Percentiles rank a stretch among this genome's conserved stretches.
Conservation (phyloP, 2,329 filamentous ascomycete genomes). For the Aspergillus glaucus region DNA sequence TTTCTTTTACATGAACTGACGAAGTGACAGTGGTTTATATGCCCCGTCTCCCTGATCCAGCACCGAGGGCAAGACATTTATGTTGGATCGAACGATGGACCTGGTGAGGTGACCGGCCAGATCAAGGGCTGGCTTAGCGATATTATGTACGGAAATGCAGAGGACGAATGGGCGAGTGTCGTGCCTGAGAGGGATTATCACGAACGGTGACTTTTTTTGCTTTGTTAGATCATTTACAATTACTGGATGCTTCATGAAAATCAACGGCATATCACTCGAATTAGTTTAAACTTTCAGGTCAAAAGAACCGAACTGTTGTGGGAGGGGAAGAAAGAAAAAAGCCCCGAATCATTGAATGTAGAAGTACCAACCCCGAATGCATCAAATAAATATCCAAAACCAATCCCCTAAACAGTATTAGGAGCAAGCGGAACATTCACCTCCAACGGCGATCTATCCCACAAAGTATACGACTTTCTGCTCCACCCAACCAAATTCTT, state of each 20-base stretch:
- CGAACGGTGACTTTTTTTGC: too few species aligned
- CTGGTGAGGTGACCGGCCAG: slow-evolving; percentile 4
- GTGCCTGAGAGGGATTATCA: slow-evolving; percentile 1
- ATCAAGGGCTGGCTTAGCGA: slow-evolving; percentile 9
- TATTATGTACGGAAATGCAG: slow-evolving; percentile 8
- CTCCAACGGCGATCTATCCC: slow-evolving; percentile 31
- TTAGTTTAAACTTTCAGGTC: too few species aligned
- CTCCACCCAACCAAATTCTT: slow-evolving; percentile 17
- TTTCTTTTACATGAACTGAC: background rate
- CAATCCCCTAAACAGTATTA: background rate
- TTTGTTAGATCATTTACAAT: too few species aligned
- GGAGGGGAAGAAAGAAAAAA: too few species aligned
- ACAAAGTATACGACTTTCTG: slow-evolving; percentile 31
- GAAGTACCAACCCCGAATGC: too few species aligned
- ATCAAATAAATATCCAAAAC: background rate
- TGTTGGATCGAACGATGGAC: background rate
- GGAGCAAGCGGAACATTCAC: slow-evolving; percentile 18
- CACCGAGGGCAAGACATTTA: background rate
- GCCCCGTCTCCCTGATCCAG: slow-evolving; percentile 4
- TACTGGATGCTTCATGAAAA: too few species aligned
- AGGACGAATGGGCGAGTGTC: slow-evolving; percentile 7
- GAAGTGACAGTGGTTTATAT: slow-evolving; percentile 6
- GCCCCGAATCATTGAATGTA: too few species aligned
- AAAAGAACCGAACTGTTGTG: too few species aligned
- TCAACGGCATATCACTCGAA: too few species aligned